Conservation (phyloP, 192 early-diverging fungal species). For the Podila clonocystis region DNA sequence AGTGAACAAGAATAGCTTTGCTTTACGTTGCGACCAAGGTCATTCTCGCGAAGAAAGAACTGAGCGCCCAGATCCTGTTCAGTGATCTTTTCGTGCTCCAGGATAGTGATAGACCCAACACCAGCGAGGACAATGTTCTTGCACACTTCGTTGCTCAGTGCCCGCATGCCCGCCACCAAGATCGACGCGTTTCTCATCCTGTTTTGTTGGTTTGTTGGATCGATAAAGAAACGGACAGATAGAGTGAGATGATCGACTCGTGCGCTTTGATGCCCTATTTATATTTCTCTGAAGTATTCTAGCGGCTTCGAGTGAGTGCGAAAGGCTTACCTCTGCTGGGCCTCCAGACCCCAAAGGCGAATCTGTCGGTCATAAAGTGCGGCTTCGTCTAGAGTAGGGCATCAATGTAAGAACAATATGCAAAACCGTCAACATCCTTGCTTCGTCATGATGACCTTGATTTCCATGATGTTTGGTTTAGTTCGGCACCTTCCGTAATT, state of each 20-base stretch:
- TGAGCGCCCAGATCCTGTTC: slow-evolving; percentile 78
- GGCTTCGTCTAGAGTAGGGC: slow-evolving; percentile 75
- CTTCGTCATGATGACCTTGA: background rate
- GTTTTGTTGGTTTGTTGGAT: background rate
- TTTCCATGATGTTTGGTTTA: too few relatives aligned
- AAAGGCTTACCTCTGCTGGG: slow-evolving; percentile 76
- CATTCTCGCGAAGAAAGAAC: slow-evolving; percentile 70
- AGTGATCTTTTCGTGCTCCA: slow-evolving; percentile 67
- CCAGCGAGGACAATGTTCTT: slow-evolving; percentile 96
- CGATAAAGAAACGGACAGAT: slow-evolving; percentile 14
- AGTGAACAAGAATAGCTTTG: background rate
- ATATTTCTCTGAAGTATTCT: too few relatives aligned
- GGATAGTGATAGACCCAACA: slow-evolving; percentile 76
- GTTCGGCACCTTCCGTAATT: background rate
- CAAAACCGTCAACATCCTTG: background rate
- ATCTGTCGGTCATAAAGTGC: slow-evolving; percentile 98
- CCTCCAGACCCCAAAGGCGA: slow-evolving; percentile 95
- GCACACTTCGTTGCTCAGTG: slow-evolving; percentile 84
- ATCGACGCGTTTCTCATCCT: slow-evolving; percentile 86
- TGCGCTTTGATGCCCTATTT: background rate
- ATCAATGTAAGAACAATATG: background rate
- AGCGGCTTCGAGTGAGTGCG: too few relatives aligned
- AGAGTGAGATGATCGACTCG: background rate
- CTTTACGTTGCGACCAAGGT: slow-evolving; percentile 80
- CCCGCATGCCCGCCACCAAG: slow-evolving; percentile 76